A percentile compares a stretch with the other conserved stretches of the same genome.
Conservation (phyloP, 2,329 filamentous ascomycete genomes). For the Coniochaeta sp. region DNA sequence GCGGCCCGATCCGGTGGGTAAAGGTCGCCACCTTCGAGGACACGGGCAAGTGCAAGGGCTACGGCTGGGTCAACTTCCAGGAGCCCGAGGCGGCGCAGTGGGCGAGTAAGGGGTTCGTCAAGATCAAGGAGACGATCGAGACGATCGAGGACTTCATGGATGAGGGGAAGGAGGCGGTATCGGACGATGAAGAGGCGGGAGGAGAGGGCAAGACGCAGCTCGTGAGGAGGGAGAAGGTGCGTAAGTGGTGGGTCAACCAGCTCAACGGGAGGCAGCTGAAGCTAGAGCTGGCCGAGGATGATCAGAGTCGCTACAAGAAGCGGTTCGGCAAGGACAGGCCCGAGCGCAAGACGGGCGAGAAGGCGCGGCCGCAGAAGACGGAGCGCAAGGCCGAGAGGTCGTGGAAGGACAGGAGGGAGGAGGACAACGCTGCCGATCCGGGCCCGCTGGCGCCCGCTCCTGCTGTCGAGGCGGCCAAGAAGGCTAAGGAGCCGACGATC, state of each 20-base stretch:
- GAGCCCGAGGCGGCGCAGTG: constrained; percentile 66
- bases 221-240: constrained; percentile 48
- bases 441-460: not conserved
- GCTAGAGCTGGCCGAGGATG: constrained; percentile 90
- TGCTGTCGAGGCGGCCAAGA: not conserved
- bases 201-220: constrained; percentile 7
- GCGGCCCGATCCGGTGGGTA: constrained; percentile 73
- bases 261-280: constrained; percentile 74
- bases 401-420: constrained; percentile 1
- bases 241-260: constrained; percentile 80
- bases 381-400: not conserved
- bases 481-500: constrained; percentile 13
- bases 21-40: constrained; percentile 96
- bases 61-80: constrained; percentile 89
- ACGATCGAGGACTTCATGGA: constrained; percentile 56
- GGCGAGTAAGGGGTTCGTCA: constrained; percentile 76
- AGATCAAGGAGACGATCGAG: constrained; percentile 58
- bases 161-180: constrained; percentile 32
- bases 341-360: constrained; percentile 16
- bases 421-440: constrained; percentile 1
- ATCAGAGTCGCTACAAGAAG: constrained; percentile 86
- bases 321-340: constrained; percentile 69
- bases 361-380: constrained; percentile 13
- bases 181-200: constrained; percentile 22
- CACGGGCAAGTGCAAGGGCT: constrained; percentile 95